These are phyloP conservation scores for Penicillium coffeae DNA, from an alignment of 495 filamentous ascomycete species.

Conservation along the genomic window DNA sequence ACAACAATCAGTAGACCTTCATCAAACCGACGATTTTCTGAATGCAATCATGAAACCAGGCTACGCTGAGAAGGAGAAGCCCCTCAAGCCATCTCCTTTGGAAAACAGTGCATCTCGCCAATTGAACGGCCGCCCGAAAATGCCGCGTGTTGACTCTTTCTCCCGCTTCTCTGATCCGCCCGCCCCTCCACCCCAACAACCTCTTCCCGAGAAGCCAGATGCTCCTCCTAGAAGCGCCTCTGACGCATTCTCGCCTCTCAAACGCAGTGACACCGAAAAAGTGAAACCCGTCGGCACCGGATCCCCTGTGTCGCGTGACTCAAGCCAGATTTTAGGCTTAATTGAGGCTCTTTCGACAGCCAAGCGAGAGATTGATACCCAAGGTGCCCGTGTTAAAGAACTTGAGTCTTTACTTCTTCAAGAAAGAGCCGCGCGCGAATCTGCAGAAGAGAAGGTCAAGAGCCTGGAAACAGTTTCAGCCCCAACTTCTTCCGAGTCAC, in stretches of 20 bases:
- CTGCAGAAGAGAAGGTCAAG: conserved; percentile 76
- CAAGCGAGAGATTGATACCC: conserved; percentile 74
- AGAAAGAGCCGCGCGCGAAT: conserved; percentile 76
- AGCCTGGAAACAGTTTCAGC: conserved; percentile 53
- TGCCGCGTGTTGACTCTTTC: conserved; percentile 54
- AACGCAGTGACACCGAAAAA: conserved; percentile 71
- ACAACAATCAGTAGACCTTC: conserved; percentile 80
- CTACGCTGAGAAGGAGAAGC: conserved; percentile 57
- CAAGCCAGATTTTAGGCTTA: conserved; percentile 71
- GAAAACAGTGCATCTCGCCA: conserved; percentile 37
- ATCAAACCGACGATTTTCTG: conserved; percentile 76
- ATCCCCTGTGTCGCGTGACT: conserved; percentile 62
- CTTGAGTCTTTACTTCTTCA: conserved; percentile 73
- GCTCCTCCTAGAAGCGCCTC: conserved; percentile 43
- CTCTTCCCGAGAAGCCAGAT: conserved; percentile 86
- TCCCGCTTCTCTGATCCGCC: conserved; percentile 82
- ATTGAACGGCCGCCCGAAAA: conserved; percentile 46
- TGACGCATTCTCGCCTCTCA: conserved; percentile 54
- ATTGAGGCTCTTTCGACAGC: conserved; percentile 77
- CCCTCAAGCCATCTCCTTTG: conserved; percentile 31
- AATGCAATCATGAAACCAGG: conserved; percentile 69
- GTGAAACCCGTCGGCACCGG: conserved; percentile 53
- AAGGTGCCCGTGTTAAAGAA: conserved; percentile 72
- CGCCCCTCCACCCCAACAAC: conserved; percentile 86
- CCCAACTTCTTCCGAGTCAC: conserved; percentile 7